Conservation (phyloP, 768 basidiomycete species). For the Lactifluus hygrophoroides region DNA sequence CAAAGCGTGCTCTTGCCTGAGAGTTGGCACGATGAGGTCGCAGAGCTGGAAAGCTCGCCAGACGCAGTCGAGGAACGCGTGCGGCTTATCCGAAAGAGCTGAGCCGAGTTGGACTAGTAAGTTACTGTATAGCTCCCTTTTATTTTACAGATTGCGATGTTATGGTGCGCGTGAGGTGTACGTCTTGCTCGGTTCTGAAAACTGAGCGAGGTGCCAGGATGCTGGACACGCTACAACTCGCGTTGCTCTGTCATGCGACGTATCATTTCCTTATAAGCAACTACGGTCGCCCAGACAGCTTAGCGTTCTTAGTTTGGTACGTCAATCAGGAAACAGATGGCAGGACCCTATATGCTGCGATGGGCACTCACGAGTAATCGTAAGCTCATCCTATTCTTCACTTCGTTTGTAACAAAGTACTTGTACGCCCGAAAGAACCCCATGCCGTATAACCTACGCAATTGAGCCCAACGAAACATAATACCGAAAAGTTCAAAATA, state of each 20-base stretch:
- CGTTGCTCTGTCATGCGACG: not conserved
- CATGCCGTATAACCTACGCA: conserved; percentile 4
- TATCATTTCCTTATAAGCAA: conserved; percentile 2
- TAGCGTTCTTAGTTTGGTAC: not conserved
- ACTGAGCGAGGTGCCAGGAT: not conserved
- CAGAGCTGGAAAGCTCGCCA: too few relatives aligned
- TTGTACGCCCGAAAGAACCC: not conserved
- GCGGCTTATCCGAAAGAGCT: too few relatives aligned
- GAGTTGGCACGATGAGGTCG: too few relatives aligned
- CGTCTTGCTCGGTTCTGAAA: not conserved
- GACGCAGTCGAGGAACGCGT: too few relatives aligned
- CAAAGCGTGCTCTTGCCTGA: too few relatives aligned
- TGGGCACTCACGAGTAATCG: not conserved
- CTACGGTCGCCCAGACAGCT: not conserved
- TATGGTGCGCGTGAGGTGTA: not conserved
- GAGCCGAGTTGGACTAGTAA: too few relatives aligned
- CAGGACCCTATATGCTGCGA: too few relatives aligned
- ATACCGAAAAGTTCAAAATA: not conserved
- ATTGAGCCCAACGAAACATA: not conserved
- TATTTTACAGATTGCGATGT: not conserved
- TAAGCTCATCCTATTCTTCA: not conserved
- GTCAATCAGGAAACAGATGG: too few relatives aligned
- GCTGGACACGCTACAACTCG: conserved; percentile 5
- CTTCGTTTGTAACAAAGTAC: not conserved
- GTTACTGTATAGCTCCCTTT: too few relatives aligned